Evolutionary conservation across 192 early-diverging fungal species (phyloP).

Genomic region (Rhizoclosmatium globosum): DNA sequence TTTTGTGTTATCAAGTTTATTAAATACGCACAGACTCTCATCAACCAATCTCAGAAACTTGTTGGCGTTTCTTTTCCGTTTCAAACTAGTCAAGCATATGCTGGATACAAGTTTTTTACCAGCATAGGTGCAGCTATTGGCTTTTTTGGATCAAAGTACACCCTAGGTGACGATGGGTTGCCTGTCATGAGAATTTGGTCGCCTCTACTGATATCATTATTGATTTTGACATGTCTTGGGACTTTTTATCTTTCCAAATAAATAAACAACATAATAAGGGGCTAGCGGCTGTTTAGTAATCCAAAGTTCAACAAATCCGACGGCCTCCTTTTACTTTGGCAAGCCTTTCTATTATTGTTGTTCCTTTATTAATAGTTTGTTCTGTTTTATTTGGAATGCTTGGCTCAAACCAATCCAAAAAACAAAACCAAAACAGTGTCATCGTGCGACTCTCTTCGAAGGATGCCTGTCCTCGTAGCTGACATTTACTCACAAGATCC

Average conservation of each 20-base stretch:
- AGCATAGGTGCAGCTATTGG: conserved; percentile 10
- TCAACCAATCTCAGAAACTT: conserved; percentile 21
- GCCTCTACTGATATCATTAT: background rate
- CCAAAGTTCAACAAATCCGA: too few relatives aligned
- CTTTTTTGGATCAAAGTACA: conserved; percentile 17
- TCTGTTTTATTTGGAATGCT: too few relatives aligned
- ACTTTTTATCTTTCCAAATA: conserved; percentile 11
- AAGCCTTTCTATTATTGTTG: too few relatives aligned
- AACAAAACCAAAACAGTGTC: too few relatives aligned
- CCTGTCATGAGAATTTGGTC: conserved; percentile 28
- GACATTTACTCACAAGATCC: too few relatives aligned
- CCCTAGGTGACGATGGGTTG: background rate
- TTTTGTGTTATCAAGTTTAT: background rate
- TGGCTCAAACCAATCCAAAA: too few relatives aligned
- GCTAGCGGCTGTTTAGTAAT: too few relatives aligned
- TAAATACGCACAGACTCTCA: conserved; percentile 4
- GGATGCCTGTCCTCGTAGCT: too few relatives aligned
- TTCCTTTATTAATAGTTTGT: too few relatives aligned
- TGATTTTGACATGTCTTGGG: conserved; percentile 4
- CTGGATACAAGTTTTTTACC: conserved; percentile 32
- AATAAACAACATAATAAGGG: too few relatives aligned
- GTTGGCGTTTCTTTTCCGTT: conserved; percentile 10
- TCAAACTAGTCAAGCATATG: conserved; percentile 23
- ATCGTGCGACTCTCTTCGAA: too few relatives aligned
- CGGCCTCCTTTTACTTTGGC: too few relatives aligned